phyloP scores from a whole-genome alignment of 805 yeast species.

The Wickerhamomyces xylosicus region DNA sequence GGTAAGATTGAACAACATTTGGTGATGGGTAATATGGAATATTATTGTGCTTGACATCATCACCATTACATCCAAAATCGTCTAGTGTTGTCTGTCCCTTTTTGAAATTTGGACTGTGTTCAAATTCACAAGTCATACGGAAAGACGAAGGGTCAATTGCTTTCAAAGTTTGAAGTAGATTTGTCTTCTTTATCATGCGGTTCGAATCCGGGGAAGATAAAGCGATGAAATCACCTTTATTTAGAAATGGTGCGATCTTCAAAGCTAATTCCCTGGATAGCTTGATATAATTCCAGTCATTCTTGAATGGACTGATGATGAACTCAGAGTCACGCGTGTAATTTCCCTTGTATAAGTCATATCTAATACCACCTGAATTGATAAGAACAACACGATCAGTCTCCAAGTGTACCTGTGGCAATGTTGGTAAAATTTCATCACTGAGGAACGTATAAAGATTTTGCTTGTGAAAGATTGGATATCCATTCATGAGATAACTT shows the following conservation, averaged over 20 bases:
- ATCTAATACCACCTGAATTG: constrained; percentile 84
- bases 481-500: constrained; percentile 57
- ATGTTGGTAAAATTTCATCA: constrained; percentile 40
- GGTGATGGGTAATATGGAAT: constrained; percentile 56
- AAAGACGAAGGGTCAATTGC: not conserved
- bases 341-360: constrained; percentile 76
- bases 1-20: constrained; percentile 57
- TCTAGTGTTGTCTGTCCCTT: constrained; percentile 79
- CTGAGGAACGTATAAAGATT: constrained; percentile 54
- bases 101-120: constrained; percentile 20
- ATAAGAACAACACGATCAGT: constrained; percentile 45
- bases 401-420: constrained; percentile 18
- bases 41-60: constrained; percentile 64
- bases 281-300: constrained; percentile 62
- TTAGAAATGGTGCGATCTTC: constrained; percentile 43
- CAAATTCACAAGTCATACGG: constrained; percentile 6
- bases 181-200: not conserved
- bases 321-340: constrained; percentile 73
- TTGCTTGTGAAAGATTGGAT: constrained; percentile 47
- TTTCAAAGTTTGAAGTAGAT: not conserved
- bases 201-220: constrained; percentile 12
- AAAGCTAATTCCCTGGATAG: constrained; percentile 51
- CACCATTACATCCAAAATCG: constrained; percentile 81
- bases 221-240: constrained; percentile 39
- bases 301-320: constrained; percentile 78